Base-by-base conservation (phyloP, 2,329 filamentous ascomycete species). In the Monilinia fructicola region DNA sequence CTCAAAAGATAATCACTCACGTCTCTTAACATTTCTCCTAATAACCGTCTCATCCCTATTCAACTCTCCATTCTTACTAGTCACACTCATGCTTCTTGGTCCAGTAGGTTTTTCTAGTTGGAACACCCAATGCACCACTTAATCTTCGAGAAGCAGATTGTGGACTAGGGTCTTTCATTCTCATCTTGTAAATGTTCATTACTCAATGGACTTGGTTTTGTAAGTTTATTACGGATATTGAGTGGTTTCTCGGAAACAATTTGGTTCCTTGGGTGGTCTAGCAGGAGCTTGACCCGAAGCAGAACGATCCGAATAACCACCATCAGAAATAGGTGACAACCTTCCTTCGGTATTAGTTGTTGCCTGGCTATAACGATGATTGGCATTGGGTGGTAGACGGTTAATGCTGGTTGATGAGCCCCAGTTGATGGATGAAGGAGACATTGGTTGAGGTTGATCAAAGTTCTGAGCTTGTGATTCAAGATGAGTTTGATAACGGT, bases 381-480 rank as follows among this genome's bases (percentile, higher is more conserved):
- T 80, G 81, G 86, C 67, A 79, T 83, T 16, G 83, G 46, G 83
- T 82, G 74, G 74, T 9, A 76, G 64, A 38, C 85, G 82, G 73
- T 83, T 79, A 10, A 89, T 79, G 69, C 84, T 87, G 48, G 83
- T 85, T 55, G 81, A 82, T 1, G 87, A 89, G 16, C 85, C 85
- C 85, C 87, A 89, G 65, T 89, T 85, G 0, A 85, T 79, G 0
- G 86, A 88, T 64, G 79, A 80, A 3, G 86, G 87, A 40, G 86
- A 87, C 79, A 82, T 82, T 2, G 86, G 83, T 2, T 68, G 67
- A 69, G 85, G 82, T 2, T 71, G 68, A 70, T 87, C 85, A 74
- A 86, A 93, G 66, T 88, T 84, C 64, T 89, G 84, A 3, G 90
- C 91, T 68, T 90, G 88, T 11, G 84, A 86, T 78, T 94, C 91